phyloP scores from a whole-genome alignment of 176 grass and related monocot genomes.

The Alopecurus myosuroides region DNA sequence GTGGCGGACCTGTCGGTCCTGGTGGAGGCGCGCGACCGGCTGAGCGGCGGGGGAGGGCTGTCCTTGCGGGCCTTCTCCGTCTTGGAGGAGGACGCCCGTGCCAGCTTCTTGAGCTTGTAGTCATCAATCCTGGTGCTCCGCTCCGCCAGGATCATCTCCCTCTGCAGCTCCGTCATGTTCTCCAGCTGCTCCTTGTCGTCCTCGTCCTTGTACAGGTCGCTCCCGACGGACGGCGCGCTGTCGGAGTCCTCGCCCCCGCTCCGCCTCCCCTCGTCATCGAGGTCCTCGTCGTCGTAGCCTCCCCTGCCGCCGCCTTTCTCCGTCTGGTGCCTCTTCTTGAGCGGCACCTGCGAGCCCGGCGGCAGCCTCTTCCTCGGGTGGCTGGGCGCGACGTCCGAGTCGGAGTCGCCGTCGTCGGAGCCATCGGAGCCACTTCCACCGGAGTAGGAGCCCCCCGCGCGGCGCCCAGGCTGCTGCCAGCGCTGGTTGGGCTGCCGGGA shows the following conservation, averaged over 20 bases:
- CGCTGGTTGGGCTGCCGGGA: slow-evolving; percentile 30
- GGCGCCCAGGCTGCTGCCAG: slow-evolving; percentile 28
- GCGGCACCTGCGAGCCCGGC: slow-evolving; percentile 61
- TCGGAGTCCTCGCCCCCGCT: slow-evolving; percentile 54
- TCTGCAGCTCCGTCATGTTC: slow-evolving; percentile 67
- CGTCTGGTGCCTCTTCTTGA: slow-evolving; percentile 78
- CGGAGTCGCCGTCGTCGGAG: slow-evolving; percentile 41
- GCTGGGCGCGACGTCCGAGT: slow-evolving; percentile 43
- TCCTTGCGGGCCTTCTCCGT: slow-evolving; percentile 48
- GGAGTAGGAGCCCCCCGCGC: slow-evolving; percentile 33
- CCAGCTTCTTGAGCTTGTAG: slow-evolving; percentile 74
- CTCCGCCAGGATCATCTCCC: slow-evolving; percentile 75
- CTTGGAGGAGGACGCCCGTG: slow-evolving; percentile 52
- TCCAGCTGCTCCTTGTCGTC: slow-evolving; percentile 76
- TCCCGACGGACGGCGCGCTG: slow-evolving; percentile 69
- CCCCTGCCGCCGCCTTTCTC: slow-evolving; percentile 28
- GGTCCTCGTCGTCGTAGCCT: slow-evolving; percentile 39
- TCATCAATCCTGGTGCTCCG: slow-evolving; percentile 52
- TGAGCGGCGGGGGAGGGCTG: slow-evolving; percentile 52
- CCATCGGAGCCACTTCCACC: slow-evolving; percentile 60
- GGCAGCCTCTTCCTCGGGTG: slow-evolving; percentile 45
- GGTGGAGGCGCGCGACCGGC: slow-evolving; percentile 36
- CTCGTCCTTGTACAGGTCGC: slow-evolving; percentile 93
- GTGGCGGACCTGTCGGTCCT: slow-evolving; percentile 46
- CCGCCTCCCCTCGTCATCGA: slow-evolving; percentile 20